Percentiles rank a stretch among this genome's conserved stretches.
Evolutionary conservation across 2,329 filamentous ascomycete species (phyloP).

Genomic region (Botrytis hyacinthi): DNA sequence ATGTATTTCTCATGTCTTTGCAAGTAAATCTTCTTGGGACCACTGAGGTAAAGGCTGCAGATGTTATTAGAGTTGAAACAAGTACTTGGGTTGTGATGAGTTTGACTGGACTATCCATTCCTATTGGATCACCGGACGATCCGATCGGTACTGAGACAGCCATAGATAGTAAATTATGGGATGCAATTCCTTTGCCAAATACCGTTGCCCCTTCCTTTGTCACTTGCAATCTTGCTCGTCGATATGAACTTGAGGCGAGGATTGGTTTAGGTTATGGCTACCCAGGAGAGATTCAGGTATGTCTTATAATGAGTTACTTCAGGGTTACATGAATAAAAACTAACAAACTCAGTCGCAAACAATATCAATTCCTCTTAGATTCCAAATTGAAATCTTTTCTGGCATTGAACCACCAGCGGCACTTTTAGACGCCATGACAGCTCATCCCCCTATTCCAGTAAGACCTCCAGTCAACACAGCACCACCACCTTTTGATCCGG

Average conservation of each 20-base stretch:
- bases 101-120: constrained; percentile 67
- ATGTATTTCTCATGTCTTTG: constrained; percentile 72
- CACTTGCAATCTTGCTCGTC: constrained; percentile 81
- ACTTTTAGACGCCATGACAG: constrained; percentile 65
- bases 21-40: constrained; percentile 79
- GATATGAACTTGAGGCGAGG: constrained; percentile 80
- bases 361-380: constrained; percentile 73
- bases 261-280: constrained; percentile 75
- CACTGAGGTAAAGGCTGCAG: constrained; percentile 77
- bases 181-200: constrained; percentile 68
- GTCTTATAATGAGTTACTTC: neutral
- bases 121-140: constrained; percentile 59
- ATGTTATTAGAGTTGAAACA: constrained; percentile 66
- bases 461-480: constrained; percentile 31
- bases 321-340: constrained; percentile 18
- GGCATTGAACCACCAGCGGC: constrained; percentile 79
- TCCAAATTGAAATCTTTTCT: constrained; percentile 80
- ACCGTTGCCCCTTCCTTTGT: constrained; percentile 83
- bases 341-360: constrained; percentile 59
- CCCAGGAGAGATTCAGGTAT: constrained; percentile 44
- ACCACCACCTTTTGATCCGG: constrained; percentile 44
- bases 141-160: constrained; percentile 64
- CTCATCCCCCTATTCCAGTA: constrained; percentile 27
- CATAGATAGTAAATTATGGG: constrained; percentile 74
- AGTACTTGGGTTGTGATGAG: constrained; percentile 75